These are phyloP conservation scores for Datura wrightii DNA, from an alignment of 257 asterid genomes.

Conservation along the genomic window DNA sequence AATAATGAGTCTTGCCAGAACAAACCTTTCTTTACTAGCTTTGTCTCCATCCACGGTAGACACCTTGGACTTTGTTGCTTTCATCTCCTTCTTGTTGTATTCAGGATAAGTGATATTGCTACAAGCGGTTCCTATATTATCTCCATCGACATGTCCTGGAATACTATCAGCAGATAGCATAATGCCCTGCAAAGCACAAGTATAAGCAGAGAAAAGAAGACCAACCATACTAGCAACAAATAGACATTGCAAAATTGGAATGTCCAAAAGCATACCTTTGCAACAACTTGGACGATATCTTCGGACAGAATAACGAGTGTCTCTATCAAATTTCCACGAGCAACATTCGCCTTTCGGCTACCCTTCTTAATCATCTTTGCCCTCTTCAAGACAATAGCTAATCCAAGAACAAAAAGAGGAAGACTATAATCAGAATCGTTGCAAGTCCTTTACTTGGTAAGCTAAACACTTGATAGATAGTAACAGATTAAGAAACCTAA, in stretches of 20 bases:
- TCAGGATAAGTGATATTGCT: conserved; percentile 39
- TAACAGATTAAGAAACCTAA: neutral
- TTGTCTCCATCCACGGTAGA: conserved; percentile 40
- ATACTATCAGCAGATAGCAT: conserved; percentile 61
- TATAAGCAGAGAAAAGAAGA: conserved; percentile 25
- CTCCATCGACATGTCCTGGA: conserved; percentile 49
- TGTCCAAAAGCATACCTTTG: conserved; percentile 59
- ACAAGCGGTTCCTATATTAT: conserved; percentile 42
- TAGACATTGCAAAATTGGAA: conserved; percentile 29
- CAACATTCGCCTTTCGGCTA: conserved; percentile 54
- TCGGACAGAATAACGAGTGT: conserved; percentile 72
- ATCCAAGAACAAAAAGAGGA: conserved; percentile 35
- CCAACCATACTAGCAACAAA: neutral
- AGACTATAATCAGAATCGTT: neutral
- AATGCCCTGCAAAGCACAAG: conserved; percentile 55
- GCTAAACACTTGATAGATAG: neutral
- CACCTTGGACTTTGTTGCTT: conserved; percentile 37
- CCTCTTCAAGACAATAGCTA: conserved; percentile 86
- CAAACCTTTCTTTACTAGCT: conserved; percentile 50
- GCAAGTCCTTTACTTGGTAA: conserved; percentile 14
- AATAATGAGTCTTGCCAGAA: neutral
- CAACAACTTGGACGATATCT: conserved; percentile 90
- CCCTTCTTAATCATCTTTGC: conserved; percentile 84
- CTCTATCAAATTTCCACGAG: conserved; percentile 62
- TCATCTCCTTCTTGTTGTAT: conserved; percentile 45